Evolutionary conservation across 129 eudicot species (phyloP), one percentile per base, ranked within the genome.

Genomic region (Apium graveolens): DNA sequence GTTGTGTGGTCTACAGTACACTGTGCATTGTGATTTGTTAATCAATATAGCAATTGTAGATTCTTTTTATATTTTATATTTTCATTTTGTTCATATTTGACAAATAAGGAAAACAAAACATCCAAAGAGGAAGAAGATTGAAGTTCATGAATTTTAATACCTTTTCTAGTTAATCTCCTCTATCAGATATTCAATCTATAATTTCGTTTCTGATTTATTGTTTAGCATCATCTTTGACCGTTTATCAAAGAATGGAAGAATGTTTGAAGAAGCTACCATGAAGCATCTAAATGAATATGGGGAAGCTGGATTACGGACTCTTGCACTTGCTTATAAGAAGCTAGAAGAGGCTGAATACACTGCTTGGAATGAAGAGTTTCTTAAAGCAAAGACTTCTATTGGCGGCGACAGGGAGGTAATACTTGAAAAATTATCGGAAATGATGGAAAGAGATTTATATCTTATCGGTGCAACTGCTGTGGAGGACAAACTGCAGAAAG

Each of bases 381-480:
- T 75, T 37, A 90, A 89, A 85, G 99, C 97, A 79, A 96, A 87
- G 86, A 90, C 92, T 80, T 71, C 97, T n/a, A 87, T 96, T 65
- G 88, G 87, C n/a, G 96, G 90, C 65, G 97, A 96, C 73, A 85
- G 99, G 80, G 99, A 96, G 18, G 82, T 84, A 20, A 87, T 83
- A 93, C 97, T 96, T 76, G 99, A 96, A 72, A 82, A 84, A 71
- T 76, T 88, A 20, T 88, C 99, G 12, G 99, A 96, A 77, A 70
- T 84, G 88, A 87, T 96, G 86, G 99, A 96, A 82, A 92, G 78
- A 68, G 97, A 96, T 79, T 80, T 96, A 70, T 89, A 90, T 77
- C 97, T 96, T 82, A 88, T 96, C 32, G 99, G 99, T 82, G 99
- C 99, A 62, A 96, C 99, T 63, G 99, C 99, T 24, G 97, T 96